These are phyloP conservation scores for Achaetomiella virescens DNA, from an alignment of 495 filamentous ascomycete genomes.

Conservation along the genomic window DNA sequence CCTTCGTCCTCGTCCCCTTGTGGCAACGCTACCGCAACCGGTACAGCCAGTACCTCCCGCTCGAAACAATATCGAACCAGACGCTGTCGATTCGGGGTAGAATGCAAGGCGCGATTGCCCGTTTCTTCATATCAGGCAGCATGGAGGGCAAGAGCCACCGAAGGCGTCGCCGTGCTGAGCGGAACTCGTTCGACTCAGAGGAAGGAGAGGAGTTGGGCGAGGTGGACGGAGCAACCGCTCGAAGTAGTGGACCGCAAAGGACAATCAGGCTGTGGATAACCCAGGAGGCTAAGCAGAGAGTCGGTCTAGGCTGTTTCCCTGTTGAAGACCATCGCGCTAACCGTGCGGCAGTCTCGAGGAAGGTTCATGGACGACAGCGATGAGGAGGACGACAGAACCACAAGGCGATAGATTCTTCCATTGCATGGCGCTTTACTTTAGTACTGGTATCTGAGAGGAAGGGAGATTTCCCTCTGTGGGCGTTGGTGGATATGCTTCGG, in stretches of 20 bases:
- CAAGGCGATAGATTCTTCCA: constrained; percentile 9
- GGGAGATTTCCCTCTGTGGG: background rate
- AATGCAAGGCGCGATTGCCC: constrained; percentile 48
- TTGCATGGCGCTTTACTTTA: constrained; percentile 13
- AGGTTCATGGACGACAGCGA: constrained; percentile 37
- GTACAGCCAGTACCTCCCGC: constrained; percentile 64
- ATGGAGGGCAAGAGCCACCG: constrained; percentile 41
- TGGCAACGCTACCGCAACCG: constrained; percentile 69
- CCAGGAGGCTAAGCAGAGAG: constrained; percentile 69
- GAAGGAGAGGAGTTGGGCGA: constrained; percentile 57
- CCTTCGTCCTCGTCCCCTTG: constrained; percentile 65
- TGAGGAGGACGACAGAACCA: constrained; percentile 13
- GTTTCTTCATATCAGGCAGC: constrained; percentile 49
- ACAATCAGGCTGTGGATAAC: constrained; percentile 43
- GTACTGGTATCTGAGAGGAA: background rate
- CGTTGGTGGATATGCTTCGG: background rate
- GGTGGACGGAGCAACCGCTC: constrained; percentile 57
- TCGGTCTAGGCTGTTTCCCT: constrained; percentile 20
- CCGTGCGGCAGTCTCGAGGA: constrained; percentile 29
- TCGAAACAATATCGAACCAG: constrained; percentile 55
- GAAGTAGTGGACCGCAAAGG: constrained; percentile 48
- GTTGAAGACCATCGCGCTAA: constrained; percentile 13
- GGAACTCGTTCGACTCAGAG: constrained; percentile 40
- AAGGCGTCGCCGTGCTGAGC: constrained; percentile 35
- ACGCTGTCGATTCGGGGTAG: constrained; percentile 59